Evolutionary conservation across 2,329 filamentous ascomycete genomes (phyloP).

Genomic region (Ophiosphaerella korrae): DNA sequence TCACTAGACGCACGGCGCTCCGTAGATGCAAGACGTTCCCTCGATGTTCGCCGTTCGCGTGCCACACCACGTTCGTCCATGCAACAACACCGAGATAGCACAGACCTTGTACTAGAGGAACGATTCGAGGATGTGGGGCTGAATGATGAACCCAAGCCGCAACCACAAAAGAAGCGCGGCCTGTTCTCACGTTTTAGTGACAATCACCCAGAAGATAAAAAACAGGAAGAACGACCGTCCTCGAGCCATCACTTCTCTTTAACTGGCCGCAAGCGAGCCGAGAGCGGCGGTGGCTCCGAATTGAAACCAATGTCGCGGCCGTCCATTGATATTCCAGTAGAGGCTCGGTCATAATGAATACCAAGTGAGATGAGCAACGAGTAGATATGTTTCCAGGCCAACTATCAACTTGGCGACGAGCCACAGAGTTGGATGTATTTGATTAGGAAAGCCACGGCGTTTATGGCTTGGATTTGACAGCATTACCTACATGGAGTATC

Average conservation of each 20-base stretch:
- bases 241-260: slow-evolving; percentile 66
- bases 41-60: slow-evolving; percentile 54
- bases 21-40: slow-evolving; percentile 72
- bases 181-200: slow-evolving; percentile 85
- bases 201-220: slow-evolving; percentile 33
- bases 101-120: slow-evolving; percentile 71
- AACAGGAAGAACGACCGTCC: slow-evolving; percentile 49
- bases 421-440: background rate
- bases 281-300: slow-evolving; percentile 71
- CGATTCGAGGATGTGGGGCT: slow-evolving; percentile 89
- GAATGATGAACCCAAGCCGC: slow-evolving; percentile 72
- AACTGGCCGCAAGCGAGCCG: slow-evolving; percentile 73
- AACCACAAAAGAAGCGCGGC: slow-evolving; percentile 69
- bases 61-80: slow-evolving; percentile 67
- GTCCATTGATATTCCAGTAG: slow-evolving; percentile 27
- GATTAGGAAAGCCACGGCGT: slow-evolving; percentile 14
- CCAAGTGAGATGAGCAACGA: slow-evolving; percentile 1
- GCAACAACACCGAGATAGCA: slow-evolving; percentile 62
- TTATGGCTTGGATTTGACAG: slow-evolving; percentile 15
- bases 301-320: slow-evolving; percentile 65
- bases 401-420: background rate
- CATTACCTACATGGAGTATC: slow-evolving; percentile 18
- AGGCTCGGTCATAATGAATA: slow-evolving; percentile 25
- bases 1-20: slow-evolving; percentile 68
- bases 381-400: background rate